phyloP scores from a whole-genome alignment of 75 land plant species.

The Pinus albicaulis region DNA sequence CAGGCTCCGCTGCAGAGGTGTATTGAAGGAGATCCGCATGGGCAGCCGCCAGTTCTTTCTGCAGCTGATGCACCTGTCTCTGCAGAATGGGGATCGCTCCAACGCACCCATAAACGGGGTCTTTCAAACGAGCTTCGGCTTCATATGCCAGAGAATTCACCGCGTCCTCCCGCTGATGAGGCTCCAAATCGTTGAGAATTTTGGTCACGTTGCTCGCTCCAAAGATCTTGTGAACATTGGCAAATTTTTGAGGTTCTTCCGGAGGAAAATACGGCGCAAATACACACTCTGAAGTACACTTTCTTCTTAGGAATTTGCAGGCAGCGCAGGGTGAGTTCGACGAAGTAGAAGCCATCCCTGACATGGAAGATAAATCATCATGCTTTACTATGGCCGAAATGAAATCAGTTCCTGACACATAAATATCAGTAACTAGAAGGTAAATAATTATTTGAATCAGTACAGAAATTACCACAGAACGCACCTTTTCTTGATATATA shows the following conservation, averaged over 20 bases:
- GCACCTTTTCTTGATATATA: too few species aligned
- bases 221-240: conserved; percentile 55
- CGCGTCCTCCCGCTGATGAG: conserved; percentile 47
- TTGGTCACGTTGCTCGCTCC: conserved; percentile 63
- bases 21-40: conserved; percentile 38
- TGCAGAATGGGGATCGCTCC: conserved; percentile 58
- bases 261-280: conserved; percentile 85
- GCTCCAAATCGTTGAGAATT: conserved; percentile 54
- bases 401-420: too few species aligned
- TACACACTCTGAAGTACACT: conserved; percentile 59
- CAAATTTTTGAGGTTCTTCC: conserved; percentile 63
- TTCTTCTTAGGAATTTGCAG: conserved; percentile 71
- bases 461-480: too few species aligned
- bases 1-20: conserved; percentile 7
- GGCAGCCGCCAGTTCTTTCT: conserved; percentile 64
- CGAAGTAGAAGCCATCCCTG: conserved; percentile 9
- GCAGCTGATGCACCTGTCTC: conserved; percentile 47
- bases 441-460: too few species aligned
- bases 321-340: conserved; percentile 75
- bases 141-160: conserved; percentile 60
- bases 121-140: conserved; percentile 54
- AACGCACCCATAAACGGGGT: conserved; percentile 76
- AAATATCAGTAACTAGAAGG: too few species aligned
- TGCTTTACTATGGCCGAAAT: too few species aligned
- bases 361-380: too few species aligned